Conservation (phyloP, 2,329 filamentous ascomycete genomes). For the Calonectria pteridis region DNA sequence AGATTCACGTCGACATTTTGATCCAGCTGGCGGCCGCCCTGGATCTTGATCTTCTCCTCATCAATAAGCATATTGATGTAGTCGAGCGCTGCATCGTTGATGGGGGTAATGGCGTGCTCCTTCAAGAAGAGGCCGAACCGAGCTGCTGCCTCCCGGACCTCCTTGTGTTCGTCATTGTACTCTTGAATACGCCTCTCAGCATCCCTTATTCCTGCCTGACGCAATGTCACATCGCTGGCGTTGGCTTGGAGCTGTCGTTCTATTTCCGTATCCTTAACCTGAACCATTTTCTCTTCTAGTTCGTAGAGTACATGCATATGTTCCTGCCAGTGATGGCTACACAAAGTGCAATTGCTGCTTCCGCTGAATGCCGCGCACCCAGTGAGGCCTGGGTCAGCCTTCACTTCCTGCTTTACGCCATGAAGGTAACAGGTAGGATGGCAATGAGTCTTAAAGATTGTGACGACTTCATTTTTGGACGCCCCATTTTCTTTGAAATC, state of each 20-base stretch:
- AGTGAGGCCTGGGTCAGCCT: background rate
- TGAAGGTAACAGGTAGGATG: background rate
- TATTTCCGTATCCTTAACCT: background rate
- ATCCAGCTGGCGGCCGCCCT: background rate
- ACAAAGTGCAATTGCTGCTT: background rate
- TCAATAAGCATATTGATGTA: conserved; percentile 28
- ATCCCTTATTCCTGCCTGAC: conserved; percentile 7
- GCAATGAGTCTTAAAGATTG: background rate
- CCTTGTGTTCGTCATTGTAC: conserved; percentile 10
- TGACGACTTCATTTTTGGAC: background rate
- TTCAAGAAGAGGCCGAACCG: conserved; percentile 26
- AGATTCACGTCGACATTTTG: conserved; percentile 8
- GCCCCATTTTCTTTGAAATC: background rate
- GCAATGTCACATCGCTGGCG: background rate
- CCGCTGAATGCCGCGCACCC: background rate
- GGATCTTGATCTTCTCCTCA: conserved; percentile 9
- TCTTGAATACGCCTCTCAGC: background rate
- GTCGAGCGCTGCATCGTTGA: conserved; percentile 23
- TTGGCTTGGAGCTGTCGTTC: background rate
- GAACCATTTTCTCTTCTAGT: background rate
- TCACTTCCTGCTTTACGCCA: background rate
- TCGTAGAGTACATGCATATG: background rate
- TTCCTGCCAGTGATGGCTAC: background rate
- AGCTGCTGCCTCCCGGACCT: conserved; percentile 14
- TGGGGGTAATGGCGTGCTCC: background rate